phyloP scores from a whole-genome alignment of 2,329 filamentous ascomycete genomes.

The Trichoderma oligosporum region DNA sequence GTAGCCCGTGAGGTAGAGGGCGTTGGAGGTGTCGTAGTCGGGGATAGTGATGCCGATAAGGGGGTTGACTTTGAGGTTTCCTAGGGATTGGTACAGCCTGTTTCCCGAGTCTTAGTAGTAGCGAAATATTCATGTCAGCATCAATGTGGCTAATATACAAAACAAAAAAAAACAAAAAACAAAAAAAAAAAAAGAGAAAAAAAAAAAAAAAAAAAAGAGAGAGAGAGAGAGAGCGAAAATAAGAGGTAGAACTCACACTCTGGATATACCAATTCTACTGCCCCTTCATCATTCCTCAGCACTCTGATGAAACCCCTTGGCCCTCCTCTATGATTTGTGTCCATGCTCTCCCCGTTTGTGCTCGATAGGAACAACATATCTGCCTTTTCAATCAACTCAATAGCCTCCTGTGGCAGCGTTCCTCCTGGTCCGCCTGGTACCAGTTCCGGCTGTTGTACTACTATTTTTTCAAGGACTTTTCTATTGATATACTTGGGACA shows the following conservation, averaged over 20 bases:
- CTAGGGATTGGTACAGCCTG: constrained; percentile 76
- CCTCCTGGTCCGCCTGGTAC: constrained; percentile 32
- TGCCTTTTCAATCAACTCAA: constrained; percentile 57
- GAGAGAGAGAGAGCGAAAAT: too few relatives aligned
- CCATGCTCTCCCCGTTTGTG: constrained; percentile 65
- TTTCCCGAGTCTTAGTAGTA: constrained; percentile 67
- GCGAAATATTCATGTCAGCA: background rate
- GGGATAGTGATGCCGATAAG: constrained; percentile 67
- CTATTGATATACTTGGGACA: constrained; percentile 86
- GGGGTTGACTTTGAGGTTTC: constrained; percentile 67
- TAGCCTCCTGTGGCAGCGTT: constrained; percentile 50
- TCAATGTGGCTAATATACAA: background rate
- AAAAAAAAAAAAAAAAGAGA: background rate
- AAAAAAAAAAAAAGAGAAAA: background rate
- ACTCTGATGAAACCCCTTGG: constrained; percentile 70
- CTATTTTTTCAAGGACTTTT: constrained; percentile 57
- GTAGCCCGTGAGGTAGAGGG: constrained; percentile 69
- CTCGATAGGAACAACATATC: constrained; percentile 79
- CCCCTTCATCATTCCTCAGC: constrained; percentile 49
- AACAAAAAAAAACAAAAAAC: background rate
- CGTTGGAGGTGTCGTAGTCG: constrained; percentile 67
- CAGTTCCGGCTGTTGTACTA: constrained; percentile 48
- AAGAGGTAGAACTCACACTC: constrained; percentile 54
- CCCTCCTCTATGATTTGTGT: constrained; percentile 78
- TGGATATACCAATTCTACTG: constrained; percentile 63